Evolutionary conservation across 31 red algal genomes (phyloP), one percentile per base, ranked within the genome.

Genomic region (Asparagopsis taxiformis): DNA sequence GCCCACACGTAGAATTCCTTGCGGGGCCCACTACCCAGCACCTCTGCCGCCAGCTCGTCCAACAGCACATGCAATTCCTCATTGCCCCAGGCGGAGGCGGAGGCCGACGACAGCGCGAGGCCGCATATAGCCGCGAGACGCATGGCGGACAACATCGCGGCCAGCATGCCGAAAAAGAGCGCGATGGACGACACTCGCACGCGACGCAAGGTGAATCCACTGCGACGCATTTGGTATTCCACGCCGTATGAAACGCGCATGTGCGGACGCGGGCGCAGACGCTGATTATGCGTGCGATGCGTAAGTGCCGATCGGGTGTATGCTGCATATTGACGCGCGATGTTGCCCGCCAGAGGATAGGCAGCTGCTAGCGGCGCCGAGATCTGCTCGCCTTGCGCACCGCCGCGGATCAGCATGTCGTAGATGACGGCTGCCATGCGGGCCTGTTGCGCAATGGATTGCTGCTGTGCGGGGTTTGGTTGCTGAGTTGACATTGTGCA

Each of bases 181-280:
- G 81, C 70, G 20, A 85, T 34, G 3, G 69, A 75, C 39, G 62
- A 62, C 19, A 75, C 70, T 34, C 43, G 68, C 29, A 85, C 37
- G 1, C 81, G 70, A 8, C 70, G 70, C 33, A 85, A 49, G n/a
- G 67, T 34, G 23, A 75, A 43, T 20, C 23, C 52, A 30, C 62
- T 49, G 29, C 53, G 19, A 43, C 69, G 33, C 51, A 55, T 58
- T 29, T 20, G n/a, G n/a, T n/a, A n/a, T n/a, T n/a, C n/a, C 28
- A 29, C 53, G 19, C 35, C 53, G 69, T 0, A 36, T 25, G 49
- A 44, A 73, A 1, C n/a, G 1, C 1, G 69, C 36, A 52, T 51
- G 53, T 23, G n/a, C n/a, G n/a, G n/a, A n/a, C n/a, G n/a, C n/a
- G n/a, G n/a, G n/a, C n/a, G n/a, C n/a, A n/a, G n/a, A n/a, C n/a